Base-by-base conservation (phyloP, 257 asterid species). In the Penstemon davidsonii region DNA sequence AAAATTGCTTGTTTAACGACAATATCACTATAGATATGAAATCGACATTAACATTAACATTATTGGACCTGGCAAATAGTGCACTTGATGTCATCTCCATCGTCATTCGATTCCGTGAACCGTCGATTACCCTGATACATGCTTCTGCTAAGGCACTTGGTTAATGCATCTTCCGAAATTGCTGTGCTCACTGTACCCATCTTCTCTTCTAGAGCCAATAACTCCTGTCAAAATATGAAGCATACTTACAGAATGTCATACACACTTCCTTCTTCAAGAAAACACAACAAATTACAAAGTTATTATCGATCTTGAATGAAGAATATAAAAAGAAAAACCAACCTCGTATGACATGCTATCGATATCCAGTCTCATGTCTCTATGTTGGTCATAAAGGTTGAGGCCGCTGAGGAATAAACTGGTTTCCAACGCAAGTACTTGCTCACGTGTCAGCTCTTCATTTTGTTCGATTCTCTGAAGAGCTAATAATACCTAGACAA, bases 261-360 rank as follows among this genome's bases (percentile, higher is more conserved):
- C 50, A 49, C 18, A 42, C 12, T 4, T 39, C 1, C 64, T 12
- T 12, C 9, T 37, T 12, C 33, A 38, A 38, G 33, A 59, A n/a
- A 39, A 3, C 25, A 38, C 46, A 59, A 38, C 1, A 25, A 25
- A 25, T 2, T 25, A 25, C 33, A 25, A 25, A 2, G 52, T 10
- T 12, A 9, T 54, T 36, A 60, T 3, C 44, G 33, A 25, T 25
- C 33, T 25, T 25, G 33, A 37, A 51, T 25, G 33, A 25, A 38
- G 8, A 9, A 51, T 5, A 5, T 40, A 25, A 7, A 45, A 41
- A 53, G 19, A 44, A 47, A 58, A 25, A 40, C 78, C 5, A 65
- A 93, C 98, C 96, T 93, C 98, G 8, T 93, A 93, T 8, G 97
- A 86, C 98, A 93, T 93, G 88, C 72, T 82, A 80, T 93, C 97